Base-by-base conservation (phyloP, 192 early-diverging fungal species). In the Podila horticola region DNA sequence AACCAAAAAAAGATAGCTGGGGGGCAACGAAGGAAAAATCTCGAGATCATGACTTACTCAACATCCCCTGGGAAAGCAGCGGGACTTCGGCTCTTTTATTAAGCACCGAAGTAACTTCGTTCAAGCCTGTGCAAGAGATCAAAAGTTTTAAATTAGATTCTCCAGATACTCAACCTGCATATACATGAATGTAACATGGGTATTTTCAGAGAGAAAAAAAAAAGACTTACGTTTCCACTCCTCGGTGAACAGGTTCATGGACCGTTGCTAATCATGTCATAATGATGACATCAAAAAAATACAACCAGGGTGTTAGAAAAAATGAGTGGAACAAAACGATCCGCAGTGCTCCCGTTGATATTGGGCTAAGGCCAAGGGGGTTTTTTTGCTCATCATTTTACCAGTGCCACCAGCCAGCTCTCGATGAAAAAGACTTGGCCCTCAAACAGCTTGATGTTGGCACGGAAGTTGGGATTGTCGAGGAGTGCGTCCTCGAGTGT, bases 401-500 rank as follows among this genome's bases (percentile, higher is more conserved):
- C 81, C 49, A 89, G 67, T 13, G 74, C 73, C 12, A 83, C 82
- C 13, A 89, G 66, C 89, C 89, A 90, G 72, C 74, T 81, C 71
- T 88, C 86, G 62, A 88, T 84, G n/a, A 75, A 82, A 55, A 88
- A 88, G 45, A 89, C 81, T 57, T 90, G 88, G 12, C 88, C 88
- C 58, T 90, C 89, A 63, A 89, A 84, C 41, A 86, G 77, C 11
- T 67, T 63, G 45, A 89, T 77, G 70, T 88, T 90, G 62, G 87
- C 83, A 7, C 88, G 83, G 58, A 84, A 90, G 33, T 83, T 84
- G 33, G 88, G 88, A 7, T 87, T 84, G 65, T 90, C 88, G 8
- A 84, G 63, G 52, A 90, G 52, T 2, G 88, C 84, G 69, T 90
- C 88, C 41, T 86, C 84, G 11, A 88, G 62, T 3, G 87, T 88